phyloP scores from a whole-genome alignment of 2,329 filamentous ascomycete genomes.

The Colletotrichum neosansevieriae region DNA sequence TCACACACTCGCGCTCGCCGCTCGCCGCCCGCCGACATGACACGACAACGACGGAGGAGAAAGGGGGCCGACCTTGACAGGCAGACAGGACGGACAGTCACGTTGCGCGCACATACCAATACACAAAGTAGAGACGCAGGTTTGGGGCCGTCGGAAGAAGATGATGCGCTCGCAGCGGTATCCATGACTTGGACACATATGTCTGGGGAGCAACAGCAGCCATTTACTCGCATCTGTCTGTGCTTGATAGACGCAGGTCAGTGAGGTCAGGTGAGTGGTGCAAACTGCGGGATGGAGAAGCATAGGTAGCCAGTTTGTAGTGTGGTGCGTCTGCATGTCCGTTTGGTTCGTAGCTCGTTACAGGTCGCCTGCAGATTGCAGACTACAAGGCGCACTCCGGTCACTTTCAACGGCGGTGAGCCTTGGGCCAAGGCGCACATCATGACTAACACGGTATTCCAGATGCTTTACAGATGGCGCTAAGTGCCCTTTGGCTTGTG shows the following conservation, averaged over 20 bases:
- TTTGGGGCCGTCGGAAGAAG: not conserved
- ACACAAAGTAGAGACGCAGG: not conserved
- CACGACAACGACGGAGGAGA: not conserved
- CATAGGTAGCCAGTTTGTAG: too few relatives aligned
- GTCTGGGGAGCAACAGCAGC: slow-evolving; percentile 12
- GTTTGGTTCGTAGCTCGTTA: too few relatives aligned
- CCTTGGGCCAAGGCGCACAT: too few relatives aligned
- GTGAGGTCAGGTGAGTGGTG: slow-evolving; percentile 6
- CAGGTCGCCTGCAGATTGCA: too few relatives aligned
- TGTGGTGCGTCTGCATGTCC: too few relatives aligned
- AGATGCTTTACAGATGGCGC: slow-evolving; percentile 14
- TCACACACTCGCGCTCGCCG: slow-evolving; percentile 14
- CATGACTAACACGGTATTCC: not conserved
- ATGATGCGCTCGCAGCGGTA: slow-evolving; percentile 20
- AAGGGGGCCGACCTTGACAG: not conserved
- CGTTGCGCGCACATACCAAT: not conserved
- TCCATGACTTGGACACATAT: slow-evolving; percentile 15
- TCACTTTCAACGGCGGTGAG: too few relatives aligned
- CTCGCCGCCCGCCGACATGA: slow-evolving; percentile 13
- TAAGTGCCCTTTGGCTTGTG: not conserved
- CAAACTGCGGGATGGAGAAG: not conserved
- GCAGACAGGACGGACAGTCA: too few relatives aligned
- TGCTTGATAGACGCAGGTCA: slow-evolving; percentile 33
- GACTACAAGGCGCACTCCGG: too few relatives aligned
- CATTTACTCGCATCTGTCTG: slow-evolving; percentile 35